A percentile compares a stretch with the other conserved stretches of the same genome.
Evolutionary conservation across 108 stramenopile genomes (phyloP).

Genomic region (Skeletonema potamos): DNA sequence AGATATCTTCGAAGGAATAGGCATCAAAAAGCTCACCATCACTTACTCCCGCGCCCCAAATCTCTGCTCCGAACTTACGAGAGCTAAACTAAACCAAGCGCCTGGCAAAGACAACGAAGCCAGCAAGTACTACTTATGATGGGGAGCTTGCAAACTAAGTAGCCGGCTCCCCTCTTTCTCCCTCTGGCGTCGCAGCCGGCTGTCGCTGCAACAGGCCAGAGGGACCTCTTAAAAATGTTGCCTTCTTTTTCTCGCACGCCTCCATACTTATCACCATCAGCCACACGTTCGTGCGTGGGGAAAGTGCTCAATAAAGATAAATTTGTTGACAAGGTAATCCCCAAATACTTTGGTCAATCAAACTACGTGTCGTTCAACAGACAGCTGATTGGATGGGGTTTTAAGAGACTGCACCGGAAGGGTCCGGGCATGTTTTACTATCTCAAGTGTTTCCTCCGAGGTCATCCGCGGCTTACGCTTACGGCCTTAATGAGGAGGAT

Average conservation of each 20-base stretch:
- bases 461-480: not conserved
- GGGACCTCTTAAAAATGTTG: no score
- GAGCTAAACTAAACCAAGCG: no score
- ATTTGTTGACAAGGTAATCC: not conserved
- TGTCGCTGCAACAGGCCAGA: no score
- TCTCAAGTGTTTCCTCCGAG: not conserved
- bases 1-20: not conserved
- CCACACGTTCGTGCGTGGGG: not conserved
- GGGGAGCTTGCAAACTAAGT: no score
- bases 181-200: no score
- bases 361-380: not conserved
- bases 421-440: not conserved
- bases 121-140: no score
- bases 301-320: not conserved
- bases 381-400: conserved; percentile 1
- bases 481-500: not conserved
- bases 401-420: not conserved
- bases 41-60: no score
- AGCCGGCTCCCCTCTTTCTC: no score
- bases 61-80: no score
- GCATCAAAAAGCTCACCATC: not conserved
- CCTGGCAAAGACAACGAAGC: no score
- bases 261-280: no score
- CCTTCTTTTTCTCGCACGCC: no score
- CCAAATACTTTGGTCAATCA: not conserved